These are phyloP conservation scores for Pichia occidentalis DNA, from an alignment of 805 yeast species.

Conservation along the genomic window DNA sequence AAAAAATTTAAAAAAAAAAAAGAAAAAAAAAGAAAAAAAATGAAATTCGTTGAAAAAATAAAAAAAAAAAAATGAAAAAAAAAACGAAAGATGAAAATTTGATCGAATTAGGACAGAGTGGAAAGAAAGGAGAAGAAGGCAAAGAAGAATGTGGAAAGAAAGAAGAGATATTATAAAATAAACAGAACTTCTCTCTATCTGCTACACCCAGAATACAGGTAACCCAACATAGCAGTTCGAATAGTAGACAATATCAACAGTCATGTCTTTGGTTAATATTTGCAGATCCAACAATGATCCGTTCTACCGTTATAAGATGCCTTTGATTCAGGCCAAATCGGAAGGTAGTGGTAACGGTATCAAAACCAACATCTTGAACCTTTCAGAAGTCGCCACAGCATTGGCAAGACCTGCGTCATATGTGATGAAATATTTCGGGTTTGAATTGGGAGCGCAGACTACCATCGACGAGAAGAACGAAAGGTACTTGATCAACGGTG, in stretches of 20 bases:
- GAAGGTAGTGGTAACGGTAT: conserved; percentile 99
- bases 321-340: conserved; percentile 91
- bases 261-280: conserved; percentile 84
- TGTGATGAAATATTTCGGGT: conserved; percentile 90
- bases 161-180: too few species aligned
- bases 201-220: not conserved
- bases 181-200: too few species aligned
- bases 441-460: conserved; percentile 96
- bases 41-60: too few species aligned
- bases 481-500: conserved; percentile 90
- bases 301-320: conserved; percentile 99
- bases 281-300: conserved; percentile 97
- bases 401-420: conserved; percentile 89
- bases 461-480: conserved; percentile 72
- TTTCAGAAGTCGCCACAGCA: conserved; percentile 90
- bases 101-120: too few species aligned
- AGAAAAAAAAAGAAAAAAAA: too few species aligned
- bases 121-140: too few species aligned
- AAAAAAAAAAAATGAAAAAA: too few species aligned
- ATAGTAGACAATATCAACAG: too few species aligned
- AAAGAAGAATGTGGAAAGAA: too few species aligned
- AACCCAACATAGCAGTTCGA: too few species aligned
- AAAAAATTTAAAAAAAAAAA: too few species aligned
- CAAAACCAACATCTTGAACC: conserved; percentile 87
- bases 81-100: too few species aligned